Evolutionary conservation across 805 yeast species (phyloP).

Genomic region (Kazachstania psychrophila): DNA sequence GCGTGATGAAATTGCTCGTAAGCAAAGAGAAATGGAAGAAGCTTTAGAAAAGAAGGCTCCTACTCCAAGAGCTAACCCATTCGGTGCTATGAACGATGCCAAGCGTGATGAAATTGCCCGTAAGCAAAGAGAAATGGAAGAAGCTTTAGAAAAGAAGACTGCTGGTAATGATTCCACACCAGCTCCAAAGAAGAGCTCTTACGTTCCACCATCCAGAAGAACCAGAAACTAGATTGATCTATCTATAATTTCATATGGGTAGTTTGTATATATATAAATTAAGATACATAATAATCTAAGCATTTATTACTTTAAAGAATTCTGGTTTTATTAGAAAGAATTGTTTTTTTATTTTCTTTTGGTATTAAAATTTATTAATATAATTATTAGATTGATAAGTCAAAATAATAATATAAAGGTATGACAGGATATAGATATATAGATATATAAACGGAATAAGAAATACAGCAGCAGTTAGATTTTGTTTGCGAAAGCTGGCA

Average conservation of each 20-base stretch:
- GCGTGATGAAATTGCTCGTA: slow-evolving; percentile 32
- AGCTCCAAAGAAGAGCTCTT: slow-evolving; percentile 3
- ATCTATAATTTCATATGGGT: not conserved
- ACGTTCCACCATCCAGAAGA: slow-evolving; percentile 8
- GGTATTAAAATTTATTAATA: no score
- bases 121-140: slow-evolving; percentile 33
- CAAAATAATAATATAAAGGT: no score
- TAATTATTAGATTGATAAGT: no score
- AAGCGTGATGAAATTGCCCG: slow-evolving; percentile 27
- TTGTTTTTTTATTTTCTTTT: no score
- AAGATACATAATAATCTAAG: no score
- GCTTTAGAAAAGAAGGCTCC: slow-evolving; percentile 20
- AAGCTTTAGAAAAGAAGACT: slow-evolving; percentile 19
- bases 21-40: slow-evolving; percentile 35
- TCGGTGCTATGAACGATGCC: slow-evolving; percentile 23
- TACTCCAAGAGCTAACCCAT: slow-evolving; percentile 6
- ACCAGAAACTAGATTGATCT: slow-evolving; percentile 1
- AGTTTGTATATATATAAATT: not conserved
- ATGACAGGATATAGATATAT: no score
- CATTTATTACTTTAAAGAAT: no score
- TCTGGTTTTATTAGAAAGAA: no score
- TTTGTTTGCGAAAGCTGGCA: no score
- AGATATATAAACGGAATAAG: no score
- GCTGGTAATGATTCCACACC: slow-evolving; percentile 2
- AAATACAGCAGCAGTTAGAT: no score